Evolutionary conservation across 805 yeast species (phyloP).

Genomic region (Phaffomyces thermotolerans): DNA sequence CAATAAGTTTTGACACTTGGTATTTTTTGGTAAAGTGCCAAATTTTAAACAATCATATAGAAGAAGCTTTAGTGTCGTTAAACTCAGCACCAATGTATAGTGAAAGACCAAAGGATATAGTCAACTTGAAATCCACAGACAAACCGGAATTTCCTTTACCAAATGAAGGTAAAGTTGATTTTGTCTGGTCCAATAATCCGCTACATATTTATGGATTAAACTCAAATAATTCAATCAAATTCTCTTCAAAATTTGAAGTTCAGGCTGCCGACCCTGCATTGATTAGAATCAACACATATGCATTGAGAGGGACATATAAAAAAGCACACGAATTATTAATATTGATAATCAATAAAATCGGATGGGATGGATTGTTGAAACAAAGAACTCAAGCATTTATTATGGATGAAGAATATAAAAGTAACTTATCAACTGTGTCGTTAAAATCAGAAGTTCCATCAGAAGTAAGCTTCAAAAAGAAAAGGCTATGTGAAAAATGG

Average conservation of each 20-base stretch:
- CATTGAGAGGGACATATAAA: constrained; percentile 45
- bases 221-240: constrained; percentile 19
- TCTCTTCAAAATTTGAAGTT: constrained; percentile 25
- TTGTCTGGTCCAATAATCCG: constrained; percentile 35
- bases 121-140: constrained; percentile 36
- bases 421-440: constrained; percentile 24
- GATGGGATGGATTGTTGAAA: constrained; percentile 75
- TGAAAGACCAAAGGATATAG: constrained; percentile 32
- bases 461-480: constrained; percentile 21
- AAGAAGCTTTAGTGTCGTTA: constrained; percentile 55
- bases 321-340: constrained; percentile 67
- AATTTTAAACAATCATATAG: constrained; percentile 45
- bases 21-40: constrained; percentile 53
- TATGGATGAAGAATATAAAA: constrained; percentile 65
- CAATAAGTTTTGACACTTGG: constrained; percentile 75
- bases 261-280: constrained; percentile 41
- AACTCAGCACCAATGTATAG: constrained; percentile 72
- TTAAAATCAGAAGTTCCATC: constrained; percentile 8
- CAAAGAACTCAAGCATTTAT: constrained; percentile 67
- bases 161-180: constrained; percentile 42
- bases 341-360: constrained; percentile 55
- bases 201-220: constrained; percentile 22
- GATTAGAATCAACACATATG: constrained; percentile 43
- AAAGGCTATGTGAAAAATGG: constrained; percentile 71
- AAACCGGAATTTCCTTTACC: constrained; percentile 44